Conservation (phyloP, 495 filamentous ascomycete genomes). For the Penicillium diatomitis region DNA sequence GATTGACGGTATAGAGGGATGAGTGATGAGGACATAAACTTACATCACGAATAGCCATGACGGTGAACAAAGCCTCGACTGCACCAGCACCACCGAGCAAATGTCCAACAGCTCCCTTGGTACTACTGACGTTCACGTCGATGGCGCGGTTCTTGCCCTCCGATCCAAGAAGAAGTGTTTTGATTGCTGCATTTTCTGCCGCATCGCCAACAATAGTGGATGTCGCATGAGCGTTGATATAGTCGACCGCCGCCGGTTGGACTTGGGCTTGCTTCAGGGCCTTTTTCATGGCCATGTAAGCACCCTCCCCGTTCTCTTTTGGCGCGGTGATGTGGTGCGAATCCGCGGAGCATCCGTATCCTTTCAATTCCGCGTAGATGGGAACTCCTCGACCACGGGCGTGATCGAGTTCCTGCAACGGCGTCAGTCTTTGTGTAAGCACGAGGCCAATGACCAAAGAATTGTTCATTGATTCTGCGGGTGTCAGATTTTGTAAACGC, state of each 20-base stretch:
- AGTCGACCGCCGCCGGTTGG: conserved; percentile 64
- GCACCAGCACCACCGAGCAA: conserved; percentile 85
- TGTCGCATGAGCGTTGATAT: conserved; percentile 94
- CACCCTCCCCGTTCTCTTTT: conserved; percentile 68
- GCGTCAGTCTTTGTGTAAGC: not conserved
- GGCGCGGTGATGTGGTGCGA: conserved; percentile 91
- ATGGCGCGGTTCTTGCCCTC: conserved; percentile 51
- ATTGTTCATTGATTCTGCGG: not conserved
- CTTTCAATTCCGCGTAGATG: conserved; percentile 84
- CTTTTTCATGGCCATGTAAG: conserved; percentile 73
- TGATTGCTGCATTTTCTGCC: conserved; percentile 82
- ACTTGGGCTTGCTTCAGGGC: conserved; percentile 67
- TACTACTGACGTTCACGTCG: conserved; percentile 79
- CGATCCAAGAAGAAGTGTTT: conserved; percentile 62
- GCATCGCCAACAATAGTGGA: conserved; percentile 76
- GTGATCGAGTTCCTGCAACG: conserved; percentile 67
- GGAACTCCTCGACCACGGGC: conserved; percentile 66
- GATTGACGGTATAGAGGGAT: not conserved
- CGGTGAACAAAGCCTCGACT: conserved; percentile 76
- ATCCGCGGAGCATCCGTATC: conserved; percentile 82
- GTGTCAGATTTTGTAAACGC: not conserved
- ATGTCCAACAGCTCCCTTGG: conserved; percentile 90
- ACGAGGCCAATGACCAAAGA: not conserved
- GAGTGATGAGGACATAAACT: conserved; percentile 21
- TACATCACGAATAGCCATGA: conserved; percentile 69